Conservation (phyloP, 2,329 filamentous ascomycete genomes). For the Fusarium guadeloupense region DNA sequence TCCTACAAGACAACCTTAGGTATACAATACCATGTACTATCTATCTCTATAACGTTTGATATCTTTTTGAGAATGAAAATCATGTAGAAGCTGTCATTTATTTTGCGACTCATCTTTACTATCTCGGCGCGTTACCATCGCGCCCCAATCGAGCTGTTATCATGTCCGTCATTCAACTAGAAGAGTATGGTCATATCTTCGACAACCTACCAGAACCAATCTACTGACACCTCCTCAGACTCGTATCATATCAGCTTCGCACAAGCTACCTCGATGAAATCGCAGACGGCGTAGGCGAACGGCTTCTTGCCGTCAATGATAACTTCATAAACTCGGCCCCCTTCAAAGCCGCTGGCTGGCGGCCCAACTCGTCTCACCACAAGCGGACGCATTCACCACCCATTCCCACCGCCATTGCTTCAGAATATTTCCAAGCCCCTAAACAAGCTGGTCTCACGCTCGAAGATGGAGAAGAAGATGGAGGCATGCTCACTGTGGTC, state of each 20-base stretch:
- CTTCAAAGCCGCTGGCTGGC: constrained; percentile 86
- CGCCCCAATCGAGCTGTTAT: constrained; percentile 10
- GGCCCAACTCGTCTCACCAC: constrained; percentile 75
- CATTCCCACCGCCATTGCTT: constrained; percentile 82
- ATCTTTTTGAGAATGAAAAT: constrained; percentile 5
- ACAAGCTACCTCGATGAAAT: constrained; percentile 82
- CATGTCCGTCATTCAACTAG: constrained; percentile 53
- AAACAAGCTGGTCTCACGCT: constrained; percentile 70
- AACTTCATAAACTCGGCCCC: constrained; percentile 80
- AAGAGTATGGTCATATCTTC: constrained; percentile 46
- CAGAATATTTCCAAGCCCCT: constrained; percentile 83
- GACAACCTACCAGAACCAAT: background rate
- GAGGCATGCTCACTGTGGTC: constrained; percentile 75
- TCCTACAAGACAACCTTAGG: no score
- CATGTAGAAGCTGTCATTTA: constrained; percentile 26
- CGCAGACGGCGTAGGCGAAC: constrained; percentile 85
- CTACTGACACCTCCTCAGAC: constrained; percentile 57
- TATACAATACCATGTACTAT: constrained; percentile 4
- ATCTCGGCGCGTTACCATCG: constrained; percentile 5
- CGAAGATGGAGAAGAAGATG: constrained; percentile 77
- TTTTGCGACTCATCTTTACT: background rate
- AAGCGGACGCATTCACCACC: constrained; percentile 88
- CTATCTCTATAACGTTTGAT: background rate
- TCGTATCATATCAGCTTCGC: constrained; percentile 84
- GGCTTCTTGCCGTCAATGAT: constrained; percentile 83